Evolutionary conservation across 208 protist species (phyloP), one percentile per base, ranked within the genome.

Genomic region (Trypanosoma cruzi): DNA sequence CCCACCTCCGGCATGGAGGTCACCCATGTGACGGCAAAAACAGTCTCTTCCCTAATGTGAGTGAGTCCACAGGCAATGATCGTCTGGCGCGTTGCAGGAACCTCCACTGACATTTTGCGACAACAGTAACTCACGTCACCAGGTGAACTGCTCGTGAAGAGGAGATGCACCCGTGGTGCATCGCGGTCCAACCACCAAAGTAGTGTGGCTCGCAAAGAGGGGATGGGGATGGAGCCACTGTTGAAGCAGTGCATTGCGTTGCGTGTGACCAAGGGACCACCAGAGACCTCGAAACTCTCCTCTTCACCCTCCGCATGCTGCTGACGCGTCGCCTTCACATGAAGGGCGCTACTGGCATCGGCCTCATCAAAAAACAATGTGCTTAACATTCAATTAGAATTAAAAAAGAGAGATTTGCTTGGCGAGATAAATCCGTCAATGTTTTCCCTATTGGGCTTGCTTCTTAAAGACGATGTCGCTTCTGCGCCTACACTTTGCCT

Each of bases 301-400:
- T 28, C 54, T 36, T 42, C 44, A 16, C 54, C 36, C 44, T 59
- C 57, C 29, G 44, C 49, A 0, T 64, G 44, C 13, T 46, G 44
- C 42, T 64, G 53, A 29, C 50, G 28, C 42, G 64, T 68, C 55
- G 48, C 53, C 7, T 72, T 79, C 29, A 83, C 81, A 22, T 75
- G 77, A 36, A 93, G 66, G n/a, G 78, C 74, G 37, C 82, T 90
- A 58, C 69, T 80, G 28, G 84, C 70, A 46, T 80, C 67, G 22
- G 80, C 64, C 53, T 88, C 84, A 48, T 95, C 89, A 64, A 92
- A 95, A 60, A 95, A 92, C 14, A 95, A 72, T 3, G 82, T 95
- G 36, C 79, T 80, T 18, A 90, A 62, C 89, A 95, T 95, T 50
- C 46, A 22, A 22, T 3, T n/a, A 13, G 46, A n/a, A 50, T 20